A percentile compares a stretch with the other conserved stretches of the same genome.
phyloP scores from a whole-genome alignment of 164 flowering plant genomes.

The Nymphaea thermarum region DNA sequence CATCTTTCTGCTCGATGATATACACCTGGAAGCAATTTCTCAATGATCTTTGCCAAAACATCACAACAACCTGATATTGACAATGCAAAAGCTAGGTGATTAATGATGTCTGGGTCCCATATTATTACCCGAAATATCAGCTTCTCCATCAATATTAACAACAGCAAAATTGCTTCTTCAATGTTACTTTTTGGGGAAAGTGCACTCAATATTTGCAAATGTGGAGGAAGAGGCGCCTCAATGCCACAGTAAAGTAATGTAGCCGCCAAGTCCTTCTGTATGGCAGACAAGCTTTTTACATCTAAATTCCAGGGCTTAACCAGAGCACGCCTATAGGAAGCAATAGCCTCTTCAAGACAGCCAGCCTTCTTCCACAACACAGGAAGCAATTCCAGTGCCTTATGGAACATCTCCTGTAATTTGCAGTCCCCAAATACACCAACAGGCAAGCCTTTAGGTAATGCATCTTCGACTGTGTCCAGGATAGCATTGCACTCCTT shows the following conservation, averaged over 20 bases:
- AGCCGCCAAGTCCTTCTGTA: constrained; percentile 72
- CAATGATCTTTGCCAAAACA: constrained; percentile 58
- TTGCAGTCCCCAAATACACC: constrained; percentile 55
- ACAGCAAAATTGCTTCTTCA: constrained; percentile 79
- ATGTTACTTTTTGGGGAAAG: constrained; percentile 30
- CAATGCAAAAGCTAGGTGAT: constrained; percentile 69
- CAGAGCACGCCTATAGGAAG: constrained; percentile 69
- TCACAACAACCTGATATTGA: constrained; percentile 50
- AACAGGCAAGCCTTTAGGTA: constrained; percentile 61
- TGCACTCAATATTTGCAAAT: constrained; percentile 32
- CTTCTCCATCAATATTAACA: constrained; percentile 62
- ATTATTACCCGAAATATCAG: constrained; percentile 36
- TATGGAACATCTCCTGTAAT: constrained; percentile 85
- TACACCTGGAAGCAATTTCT: constrained; percentile 67
- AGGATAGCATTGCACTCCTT: constrained; percentile 70
- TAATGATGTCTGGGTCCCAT: constrained; percentile 83
- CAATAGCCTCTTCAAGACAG: constrained; percentile 59
- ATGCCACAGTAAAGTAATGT: constrained; percentile 67
- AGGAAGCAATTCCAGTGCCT: constrained; percentile 75
- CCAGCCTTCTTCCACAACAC: constrained; percentile 69
- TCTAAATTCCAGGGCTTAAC: constrained; percentile 84
- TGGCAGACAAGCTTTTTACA: constrained; percentile 36
- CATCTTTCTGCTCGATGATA: constrained; percentile 67
- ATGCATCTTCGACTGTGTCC: constrained; percentile 74
- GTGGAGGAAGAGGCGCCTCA: constrained; percentile 48